A percentile compares a stretch with the other conserved stretches of the same genome.
Evolutionary conservation across 495 filamentous ascomycete species (phyloP).

Genomic region (Podospora didyma): DNA sequence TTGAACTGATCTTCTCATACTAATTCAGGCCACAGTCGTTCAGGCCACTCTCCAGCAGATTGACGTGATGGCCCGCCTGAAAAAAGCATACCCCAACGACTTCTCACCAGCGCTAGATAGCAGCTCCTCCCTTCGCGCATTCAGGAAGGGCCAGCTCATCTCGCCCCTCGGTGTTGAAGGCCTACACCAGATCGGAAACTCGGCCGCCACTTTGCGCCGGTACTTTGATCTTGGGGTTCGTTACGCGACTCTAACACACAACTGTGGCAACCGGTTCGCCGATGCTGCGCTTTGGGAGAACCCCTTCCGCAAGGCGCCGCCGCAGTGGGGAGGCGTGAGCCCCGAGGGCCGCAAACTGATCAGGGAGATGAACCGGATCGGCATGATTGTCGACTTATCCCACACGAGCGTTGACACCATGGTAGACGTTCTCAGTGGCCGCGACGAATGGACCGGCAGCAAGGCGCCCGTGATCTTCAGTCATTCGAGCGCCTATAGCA

Average conservation of each 20-base stretch:
- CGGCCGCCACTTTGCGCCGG: constrained; percentile 66
- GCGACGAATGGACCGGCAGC: constrained; percentile 43
- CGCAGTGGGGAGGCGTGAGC: constrained; percentile 62
- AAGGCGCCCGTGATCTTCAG: constrained; percentile 70
- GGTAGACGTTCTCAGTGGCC: constrained; percentile 59
- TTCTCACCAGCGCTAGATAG: constrained; percentile 59
- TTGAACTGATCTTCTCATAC: neutral
- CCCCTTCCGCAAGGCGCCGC: constrained; percentile 43
- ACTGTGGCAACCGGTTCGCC: constrained; percentile 88
- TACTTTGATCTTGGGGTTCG: constrained; percentile 79
- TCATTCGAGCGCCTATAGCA: constrained; percentile 61
- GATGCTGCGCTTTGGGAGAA: constrained; percentile 67
- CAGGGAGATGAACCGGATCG: constrained; percentile 74
- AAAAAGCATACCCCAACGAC: constrained; percentile 59
- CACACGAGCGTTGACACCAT: constrained; percentile 67
- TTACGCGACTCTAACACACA: constrained; percentile 88
- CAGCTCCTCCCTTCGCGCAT: constrained; percentile 55
- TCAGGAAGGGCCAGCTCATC: constrained; percentile 52
- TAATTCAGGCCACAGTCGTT: constrained; percentile 35
- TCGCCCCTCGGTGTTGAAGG: constrained; percentile 83
- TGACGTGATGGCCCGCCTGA: constrained; percentile 71
- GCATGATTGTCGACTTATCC: constrained; percentile 73
- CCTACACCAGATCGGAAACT: constrained; percentile 92
- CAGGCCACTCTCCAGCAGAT: constrained; percentile 76
- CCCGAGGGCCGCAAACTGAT: constrained; percentile 62